Percentiles rank a stretch among this genome's conserved stretches.
phyloP scores from a whole-genome alignment of 768 basidiomycete species.

The Multifurca ochricompacta region DNA sequence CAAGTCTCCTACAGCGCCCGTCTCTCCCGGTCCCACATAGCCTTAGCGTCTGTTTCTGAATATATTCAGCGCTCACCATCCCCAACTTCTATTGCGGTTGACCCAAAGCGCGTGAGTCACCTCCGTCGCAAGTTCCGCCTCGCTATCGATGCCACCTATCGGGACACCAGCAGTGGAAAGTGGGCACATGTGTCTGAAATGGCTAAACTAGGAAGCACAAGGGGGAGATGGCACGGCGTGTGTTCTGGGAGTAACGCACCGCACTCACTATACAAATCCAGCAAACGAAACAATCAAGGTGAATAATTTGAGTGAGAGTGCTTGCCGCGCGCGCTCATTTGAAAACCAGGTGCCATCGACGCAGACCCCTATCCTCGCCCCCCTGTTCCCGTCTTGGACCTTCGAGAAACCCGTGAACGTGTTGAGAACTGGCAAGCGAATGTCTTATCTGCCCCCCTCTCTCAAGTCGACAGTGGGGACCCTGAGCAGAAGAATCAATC shows the following conservation, averaged over 20 bases:
- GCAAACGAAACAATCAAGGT: conserved; percentile 5
- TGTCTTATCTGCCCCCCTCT: neutral
- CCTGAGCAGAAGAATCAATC: neutral
- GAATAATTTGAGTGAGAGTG: neutral
- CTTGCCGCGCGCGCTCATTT: neutral
- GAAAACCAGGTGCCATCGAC: neutral
- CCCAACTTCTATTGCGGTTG: conserved; percentile 5
- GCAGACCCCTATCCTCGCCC: conserved; percentile 10
- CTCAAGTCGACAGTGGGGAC: neutral
- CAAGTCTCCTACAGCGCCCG: conserved; percentile 1
- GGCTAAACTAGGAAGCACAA: conserved; percentile 14
- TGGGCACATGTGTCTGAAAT: conserved; percentile 17
- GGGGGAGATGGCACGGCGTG: conserved; percentile 15
- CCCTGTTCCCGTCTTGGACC: neutral
- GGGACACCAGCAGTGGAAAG: conserved; percentile 15
- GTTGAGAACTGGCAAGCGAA: conserved; percentile 12
- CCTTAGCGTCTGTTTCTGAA: conserved; percentile 11
- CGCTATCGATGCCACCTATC: conserved; percentile 4
- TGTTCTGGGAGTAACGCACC: conserved; percentile 12
- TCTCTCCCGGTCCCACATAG: conserved; percentile 8
- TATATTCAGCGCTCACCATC: conserved; percentile 5
- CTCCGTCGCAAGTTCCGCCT: conserved; percentile 13
- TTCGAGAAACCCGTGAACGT: conserved; percentile 6
- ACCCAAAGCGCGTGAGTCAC: neutral
- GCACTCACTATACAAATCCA: neutral